Base-by-base conservation (phyloP, 805 yeast species). In the Ogataea trehalophila region DNA sequence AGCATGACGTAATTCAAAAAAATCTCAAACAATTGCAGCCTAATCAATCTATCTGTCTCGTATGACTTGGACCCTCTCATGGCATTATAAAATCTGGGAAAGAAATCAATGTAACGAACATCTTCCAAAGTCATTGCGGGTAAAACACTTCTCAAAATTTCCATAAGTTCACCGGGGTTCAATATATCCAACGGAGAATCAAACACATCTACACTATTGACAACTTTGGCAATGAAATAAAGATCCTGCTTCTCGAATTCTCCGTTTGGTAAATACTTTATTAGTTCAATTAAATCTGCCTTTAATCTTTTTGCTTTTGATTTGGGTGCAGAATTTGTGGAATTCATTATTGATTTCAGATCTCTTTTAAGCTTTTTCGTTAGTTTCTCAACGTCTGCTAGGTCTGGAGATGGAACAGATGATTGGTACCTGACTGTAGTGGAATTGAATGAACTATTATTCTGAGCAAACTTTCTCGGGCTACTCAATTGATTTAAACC, bases 41-140 rank as follows among this genome's bases (percentile, higher is more conserved):
- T 52, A 11, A 59, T 39, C 5, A 39, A 41, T n/a, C 33, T 26
- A 45, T 62, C 53, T 20, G 48, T 14, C 0, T 44, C 36, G 40
- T 62, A 66, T n/a, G 49, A 53, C 0, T 52, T 20, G 9, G 64
- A 58, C 11, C 55, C 56, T 50, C 69, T 51, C 42, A 67, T 37
- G 4, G 62, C 43, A 20, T 57, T 60, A 44, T 67, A 68, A 43
- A 66, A 63, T 18, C 63, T 47, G 4, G 72, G 71, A 42, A 68
- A 65, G 51, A 66, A 67, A 51, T 60, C 61, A 41, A 58, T 37
- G 42, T 54, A 48, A 22, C 49, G 52, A 6, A 64, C 67, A 42
- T 65, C 65, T 14, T 60, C 54, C 22, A 55, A 38, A 2, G 61
- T 58, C 64, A 65, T 57, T 3, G 62, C 65, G 18, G 61, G 55